Percentiles rank a stretch among this genome's conserved stretches.
phyloP scores from a whole-genome alignment of 2,329 filamentous ascomycete species.

The Phialemonium atrogriseum region DNA sequence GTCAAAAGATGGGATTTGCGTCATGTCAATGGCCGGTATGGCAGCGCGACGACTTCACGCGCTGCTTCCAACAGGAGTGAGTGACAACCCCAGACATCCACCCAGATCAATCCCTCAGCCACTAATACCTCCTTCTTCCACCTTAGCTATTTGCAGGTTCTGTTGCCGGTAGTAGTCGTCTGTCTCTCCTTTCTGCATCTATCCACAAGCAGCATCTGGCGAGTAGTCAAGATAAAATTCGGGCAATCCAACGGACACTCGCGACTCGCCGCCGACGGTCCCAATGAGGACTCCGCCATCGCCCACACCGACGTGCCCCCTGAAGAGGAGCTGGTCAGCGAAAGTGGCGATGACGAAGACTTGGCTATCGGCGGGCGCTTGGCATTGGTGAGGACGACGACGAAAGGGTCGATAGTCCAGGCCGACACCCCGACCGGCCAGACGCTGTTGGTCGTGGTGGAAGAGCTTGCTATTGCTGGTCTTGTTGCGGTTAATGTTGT shows the following conservation, averaged over 20 bases:
- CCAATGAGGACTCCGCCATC: slow-evolving; percentile 25
- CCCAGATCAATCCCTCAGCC: slow-evolving; percentile 6
- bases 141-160: slow-evolving; percentile 65
- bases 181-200: slow-evolving; percentile 63
- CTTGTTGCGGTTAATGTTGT: slow-evolving; percentile 62
- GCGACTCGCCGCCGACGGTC: slow-evolving; percentile 39
- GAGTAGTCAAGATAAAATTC: slow-evolving; percentile 43
- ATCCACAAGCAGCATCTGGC: slow-evolving; percentile 45
- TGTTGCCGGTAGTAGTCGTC: slow-evolving; percentile 69
- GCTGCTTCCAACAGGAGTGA: slow-evolving; percentile 60
- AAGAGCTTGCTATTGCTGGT: slow-evolving; percentile 66
- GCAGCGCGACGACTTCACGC: slow-evolving; percentile 55
- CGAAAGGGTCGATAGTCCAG: slow-evolving; percentile 57
- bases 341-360: slow-evolving; percentile 50
- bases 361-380: slow-evolving; percentile 52
- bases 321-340: slow-evolving; percentile 30
- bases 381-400: slow-evolving; percentile 50
- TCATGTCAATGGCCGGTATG: slow-evolving; percentile 51
- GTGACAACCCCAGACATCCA: slow-evolving; percentile 21
- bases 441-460: slow-evolving; percentile 59
- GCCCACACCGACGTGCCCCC: slow-evolving; percentile 46
- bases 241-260: slow-evolving; percentile 49
- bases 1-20: slow-evolving; percentile 41
- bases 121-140: slow-evolving; percentile 1
- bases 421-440: slow-evolving; percentile 71